A percentile compares a stretch with the other conserved stretches of the same genome.
Conservation (phyloP, 2,329 filamentous ascomycete species). For the Zelopaecilomyces penicillatus region DNA sequence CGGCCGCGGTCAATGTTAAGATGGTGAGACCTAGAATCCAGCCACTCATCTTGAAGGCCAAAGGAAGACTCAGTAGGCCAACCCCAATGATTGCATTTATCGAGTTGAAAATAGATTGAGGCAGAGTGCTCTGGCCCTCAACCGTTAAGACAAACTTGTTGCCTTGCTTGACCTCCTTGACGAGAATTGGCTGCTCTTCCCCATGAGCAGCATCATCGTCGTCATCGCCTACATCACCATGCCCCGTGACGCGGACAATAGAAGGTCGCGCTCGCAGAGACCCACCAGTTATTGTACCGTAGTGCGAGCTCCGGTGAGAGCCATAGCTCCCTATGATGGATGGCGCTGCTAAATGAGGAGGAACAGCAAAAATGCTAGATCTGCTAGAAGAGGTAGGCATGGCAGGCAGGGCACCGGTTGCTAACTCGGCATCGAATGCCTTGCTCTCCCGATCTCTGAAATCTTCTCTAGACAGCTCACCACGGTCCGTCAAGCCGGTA, state of each 20-base stretch:
- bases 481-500: conserved; percentile 11
- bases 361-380: conserved; percentile 45
- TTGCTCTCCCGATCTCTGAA: conserved; percentile 42
- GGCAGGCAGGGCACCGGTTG: conserved; percentile 18
- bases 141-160: conserved; percentile 77
- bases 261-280: conserved; percentile 32
- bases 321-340: conserved; percentile 66
- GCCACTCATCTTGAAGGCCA: conserved; percentile 79
- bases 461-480: conserved; percentile 13
- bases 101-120: conserved; percentile 93
- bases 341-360: conserved; percentile 56
- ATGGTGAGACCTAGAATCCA: conserved; percentile 78
- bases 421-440: conserved; percentile 35
- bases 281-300: conserved; percentile 41
- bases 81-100: conserved; percentile 90
- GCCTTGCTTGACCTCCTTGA: conserved; percentile 83
- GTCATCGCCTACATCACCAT: conserved; percentile 15
- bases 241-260: conserved; percentile 32
- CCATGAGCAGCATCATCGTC: conserved; percentile 34
- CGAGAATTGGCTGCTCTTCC: conserved; percentile 66
- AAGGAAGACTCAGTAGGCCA: conserved; percentile 77
- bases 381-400: conserved; percentile 21
- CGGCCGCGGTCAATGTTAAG: conserved; percentile 62
- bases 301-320: conserved; percentile 39
- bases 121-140: conserved; percentile 88